Evolutionary conservation across 192 early-diverging fungal species (phyloP).

Genomic region (Lobosporangium transversale): DNA sequence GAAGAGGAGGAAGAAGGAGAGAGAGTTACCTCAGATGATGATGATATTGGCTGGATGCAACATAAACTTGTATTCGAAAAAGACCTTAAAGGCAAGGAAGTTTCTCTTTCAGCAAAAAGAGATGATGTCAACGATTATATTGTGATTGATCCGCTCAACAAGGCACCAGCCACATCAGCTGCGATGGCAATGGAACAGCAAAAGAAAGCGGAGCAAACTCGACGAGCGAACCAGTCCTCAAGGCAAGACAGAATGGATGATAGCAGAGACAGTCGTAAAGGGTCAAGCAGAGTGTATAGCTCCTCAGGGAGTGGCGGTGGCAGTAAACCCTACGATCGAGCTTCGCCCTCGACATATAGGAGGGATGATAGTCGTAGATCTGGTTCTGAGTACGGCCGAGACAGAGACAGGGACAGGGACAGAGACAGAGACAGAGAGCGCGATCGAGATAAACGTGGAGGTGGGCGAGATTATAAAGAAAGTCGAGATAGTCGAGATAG

Average conservation of each 20-base stretch:
- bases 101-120: constrained; percentile 56
- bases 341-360: constrained; percentile 11
- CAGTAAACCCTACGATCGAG: constrained; percentile 11
- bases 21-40: constrained; percentile 35
- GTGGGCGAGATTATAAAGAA: neutral
- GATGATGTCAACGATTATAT: constrained; percentile 72
- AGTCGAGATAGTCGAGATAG: constrained; percentile 8
- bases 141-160: constrained; percentile 72
- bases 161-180: constrained; percentile 23
- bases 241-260: constrained; percentile 1
- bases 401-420: neutral
- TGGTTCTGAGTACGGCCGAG: constrained; percentile 6
- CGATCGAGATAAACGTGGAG: constrained; percentile 10
- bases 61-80: constrained; percentile 82
- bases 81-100: constrained; percentile 69
- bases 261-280: neutral
- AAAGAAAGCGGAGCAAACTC: constrained; percentile 26
- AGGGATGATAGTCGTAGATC: constrained; percentile 16
- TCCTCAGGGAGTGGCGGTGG: constrained; percentile 1
- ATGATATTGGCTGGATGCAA: constrained; percentile 77
- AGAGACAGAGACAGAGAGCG: constrained; percentile 6
- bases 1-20: constrained; percentile 54
- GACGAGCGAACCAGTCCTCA: constrained; percentile 3
- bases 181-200: constrained; percentile 50
- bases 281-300: neutral